Evolutionary conservation across 2,329 filamentous ascomycete species (phyloP), one percentile per base, ranked within the genome.

Genomic region (Neoarthrinium moseri): DNA sequence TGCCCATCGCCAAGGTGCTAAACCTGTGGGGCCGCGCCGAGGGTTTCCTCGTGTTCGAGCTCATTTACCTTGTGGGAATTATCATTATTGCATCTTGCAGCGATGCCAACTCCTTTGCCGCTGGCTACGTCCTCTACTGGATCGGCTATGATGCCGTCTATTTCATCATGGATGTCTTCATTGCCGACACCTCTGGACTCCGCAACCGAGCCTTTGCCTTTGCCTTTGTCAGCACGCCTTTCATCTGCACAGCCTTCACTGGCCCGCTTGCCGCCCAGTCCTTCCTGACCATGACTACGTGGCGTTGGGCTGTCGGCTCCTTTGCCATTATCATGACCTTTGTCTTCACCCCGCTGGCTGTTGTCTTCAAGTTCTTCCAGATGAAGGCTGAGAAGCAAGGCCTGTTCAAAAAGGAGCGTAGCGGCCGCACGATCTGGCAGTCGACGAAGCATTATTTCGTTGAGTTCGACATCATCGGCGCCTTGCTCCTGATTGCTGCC

Each of bases 281-380:
- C 0, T 77, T 83, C 51, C 69, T 77, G 39, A 53, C 65, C 8
- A 62, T 72, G 13, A 65, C 70, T 23, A 77, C 70, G 46, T 85
- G 79, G 78, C 72, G 79, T 39, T 86, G 82, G 82, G 81, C 73
- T 5, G 84, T 80, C 53, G 82, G 81, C 29, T 73, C 73, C 48
- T 86, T 81, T 64, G 72, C 77, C 26, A 82, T 86, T 54, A 74
- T 85, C 49, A 64, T 80, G 5, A 81, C 81, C 2, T 63, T 78
- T 21, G 75, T 81, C 39, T 74, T 74, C 42, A 48, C 78, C 13
- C 81, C 82, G 0, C 68, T 85, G 26, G 73, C 75, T 33, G 55
- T 71, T 21, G 63, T 81, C 13, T 63, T 83, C 49, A 65, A 74
- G 36, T 61, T 70, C 55, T 77, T 81, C 55, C 73, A 77, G 46